phyloP scores from a whole-genome alignment of 345 rosid species.

The Brassica incana region DNA sequence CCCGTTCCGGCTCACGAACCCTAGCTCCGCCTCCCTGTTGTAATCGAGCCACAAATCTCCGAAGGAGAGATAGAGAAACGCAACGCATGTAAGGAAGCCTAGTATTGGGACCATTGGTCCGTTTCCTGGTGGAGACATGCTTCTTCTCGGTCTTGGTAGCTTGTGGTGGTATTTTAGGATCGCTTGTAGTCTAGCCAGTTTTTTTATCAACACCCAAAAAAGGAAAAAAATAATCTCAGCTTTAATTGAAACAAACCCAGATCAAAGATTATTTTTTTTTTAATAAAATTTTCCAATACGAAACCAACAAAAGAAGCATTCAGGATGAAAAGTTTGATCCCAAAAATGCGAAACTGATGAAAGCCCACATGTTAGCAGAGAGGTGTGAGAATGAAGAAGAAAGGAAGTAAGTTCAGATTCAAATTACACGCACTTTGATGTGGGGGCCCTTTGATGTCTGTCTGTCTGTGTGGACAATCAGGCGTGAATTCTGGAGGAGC shows the following conservation, averaged over 20 bases:
- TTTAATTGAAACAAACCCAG: background rate
- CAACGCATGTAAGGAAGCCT: constrained; percentile 76
- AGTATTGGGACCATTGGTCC: constrained; percentile 67
- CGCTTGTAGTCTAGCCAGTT: constrained; percentile 21
- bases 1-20: constrained; percentile 72
- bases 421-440: constrained; percentile 2
- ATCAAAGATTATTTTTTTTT: too few relatives aligned
- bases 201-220: background rate
- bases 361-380: background rate
- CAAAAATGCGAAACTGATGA: background rate
- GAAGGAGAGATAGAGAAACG: constrained; percentile 69
- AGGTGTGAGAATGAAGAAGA: background rate
- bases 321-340: background rate
- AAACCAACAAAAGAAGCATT: background rate
- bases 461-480: background rate
- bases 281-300: too few relatives aligned
- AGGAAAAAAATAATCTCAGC: background rate
- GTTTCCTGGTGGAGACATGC: constrained; percentile 53
- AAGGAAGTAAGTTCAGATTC: background rate
- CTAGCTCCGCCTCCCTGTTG: constrained; percentile 41
- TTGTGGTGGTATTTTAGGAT: constrained; percentile 17
- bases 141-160: constrained; percentile 31
- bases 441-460: background rate
- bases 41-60: constrained; percentile 55
- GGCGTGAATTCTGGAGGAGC: background rate